These are phyloP conservation scores for Aspergillus haitiensis DNA, from an alignment of 495 filamentous ascomycete species.

Conservation along the genomic window DNA sequence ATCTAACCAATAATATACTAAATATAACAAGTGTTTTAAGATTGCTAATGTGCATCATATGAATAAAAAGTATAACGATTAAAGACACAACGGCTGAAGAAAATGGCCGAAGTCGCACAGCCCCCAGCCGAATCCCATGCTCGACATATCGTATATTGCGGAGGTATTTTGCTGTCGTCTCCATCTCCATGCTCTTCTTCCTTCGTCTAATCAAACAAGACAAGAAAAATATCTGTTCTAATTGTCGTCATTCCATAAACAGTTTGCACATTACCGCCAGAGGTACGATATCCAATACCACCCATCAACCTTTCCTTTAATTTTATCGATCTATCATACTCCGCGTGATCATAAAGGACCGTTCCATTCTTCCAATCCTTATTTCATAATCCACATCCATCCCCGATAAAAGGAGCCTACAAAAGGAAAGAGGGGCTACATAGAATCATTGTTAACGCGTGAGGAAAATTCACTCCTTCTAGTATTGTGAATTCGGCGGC, in stretches of 20 bases:
- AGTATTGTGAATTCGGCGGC: constrained; percentile 99
- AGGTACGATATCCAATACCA: constrained; percentile 58
- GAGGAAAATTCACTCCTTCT: constrained; percentile 18
- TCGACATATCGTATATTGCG: constrained; percentile 74
- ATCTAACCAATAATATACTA: too few relatives aligned
- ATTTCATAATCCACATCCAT: too few relatives aligned
- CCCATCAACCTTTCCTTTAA: background rate
- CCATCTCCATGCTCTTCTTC: too few relatives aligned
- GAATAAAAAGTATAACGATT: too few relatives aligned
- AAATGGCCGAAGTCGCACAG: constrained; percentile 44
- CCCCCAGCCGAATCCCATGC: constrained; percentile 58
- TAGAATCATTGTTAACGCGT: constrained; percentile 5
- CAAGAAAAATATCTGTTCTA: background rate
- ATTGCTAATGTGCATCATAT: too few relatives aligned
- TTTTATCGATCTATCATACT: too few relatives aligned
- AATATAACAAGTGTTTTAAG: too few relatives aligned
- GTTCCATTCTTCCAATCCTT: too few relatives aligned
- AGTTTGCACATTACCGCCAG: constrained; percentile 93
- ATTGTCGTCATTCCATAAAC: constrained; percentile 2
- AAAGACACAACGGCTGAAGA: background rate
- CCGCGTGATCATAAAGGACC: too few relatives aligned
- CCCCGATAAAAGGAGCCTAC: too few relatives aligned
- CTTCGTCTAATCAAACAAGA: too few relatives aligned
- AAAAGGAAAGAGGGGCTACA: background rate
- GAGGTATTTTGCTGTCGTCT: constrained; percentile 49